Percentiles rank a stretch among this genome's conserved stretches.
Conservation (phyloP, 352 stramenopile genomes). For the Phytophthora melonis region DNA sequence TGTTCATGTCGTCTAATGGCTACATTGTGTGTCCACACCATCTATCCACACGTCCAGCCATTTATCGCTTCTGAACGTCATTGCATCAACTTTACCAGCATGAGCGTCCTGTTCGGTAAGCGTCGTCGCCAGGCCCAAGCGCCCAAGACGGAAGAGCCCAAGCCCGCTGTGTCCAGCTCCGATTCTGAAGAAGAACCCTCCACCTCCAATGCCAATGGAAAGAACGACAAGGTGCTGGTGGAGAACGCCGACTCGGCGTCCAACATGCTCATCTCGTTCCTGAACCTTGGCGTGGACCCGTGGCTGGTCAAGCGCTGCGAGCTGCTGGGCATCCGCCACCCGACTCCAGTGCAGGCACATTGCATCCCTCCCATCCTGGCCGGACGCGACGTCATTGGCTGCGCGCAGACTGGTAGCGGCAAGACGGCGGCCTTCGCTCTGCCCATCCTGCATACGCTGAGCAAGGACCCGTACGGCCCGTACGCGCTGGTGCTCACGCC, state of each 20-base stretch:
- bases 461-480: slow-evolving; percentile 94
- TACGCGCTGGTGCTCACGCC: slow-evolving; percentile 97
- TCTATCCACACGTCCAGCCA: not conserved
- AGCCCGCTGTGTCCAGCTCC: slow-evolving; percentile 4
- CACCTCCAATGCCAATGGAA: not conserved
- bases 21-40: slow-evolving; percentile 2
- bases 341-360: slow-evolving; percentile 91
- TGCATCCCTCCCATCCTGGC: slow-evolving; percentile 92
- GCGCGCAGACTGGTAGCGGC: slow-evolving; percentile 95
- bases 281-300: slow-evolving; percentile 84
- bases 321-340: slow-evolving; percentile 85
- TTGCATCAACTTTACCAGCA: slow-evolving; percentile 17
- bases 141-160: slow-evolving; percentile 8
- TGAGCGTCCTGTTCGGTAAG: slow-evolving; percentile 87
- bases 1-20: not conserved
- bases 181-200: not conserved
- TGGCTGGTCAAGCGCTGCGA: slow-evolving; percentile 91
- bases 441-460: slow-evolving; percentile 97
- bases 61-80: not conserved
- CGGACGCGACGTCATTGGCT: slow-evolving; percentile 93
- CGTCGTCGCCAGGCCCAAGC: slow-evolving; percentile 51
- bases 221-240: slow-evolving; percentile 59
- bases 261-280: slow-evolving; percentile 79
- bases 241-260: slow-evolving; percentile 39
- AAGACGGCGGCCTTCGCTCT: slow-evolving; percentile 99